Conservation (phyloP, 169 alveolate species). For the Plasmodium inui region DNA sequence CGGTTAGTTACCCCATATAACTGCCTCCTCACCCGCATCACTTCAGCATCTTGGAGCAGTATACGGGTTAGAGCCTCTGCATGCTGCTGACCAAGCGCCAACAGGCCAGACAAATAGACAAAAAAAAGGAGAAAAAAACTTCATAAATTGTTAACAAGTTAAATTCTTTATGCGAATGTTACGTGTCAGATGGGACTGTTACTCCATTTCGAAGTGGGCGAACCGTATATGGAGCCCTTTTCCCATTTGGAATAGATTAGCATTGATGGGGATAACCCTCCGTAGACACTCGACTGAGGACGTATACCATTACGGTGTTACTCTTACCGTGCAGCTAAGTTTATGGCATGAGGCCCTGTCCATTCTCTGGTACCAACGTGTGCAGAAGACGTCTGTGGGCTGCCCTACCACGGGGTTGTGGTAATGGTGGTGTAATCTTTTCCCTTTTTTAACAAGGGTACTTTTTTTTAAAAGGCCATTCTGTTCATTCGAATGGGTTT, state of each 20-base stretch:
- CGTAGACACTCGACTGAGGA: constrained; percentile 1
- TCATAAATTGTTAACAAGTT: not conserved
- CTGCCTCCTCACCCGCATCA: not conserved
- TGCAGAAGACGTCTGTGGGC: not conserved
- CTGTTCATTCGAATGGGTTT: constrained; percentile 2
- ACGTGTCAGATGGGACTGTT: not conserved
- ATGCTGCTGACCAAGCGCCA: not conserved
- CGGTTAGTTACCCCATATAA: not conserved
- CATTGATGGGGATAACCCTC: not conserved
- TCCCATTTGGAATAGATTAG: not conserved
- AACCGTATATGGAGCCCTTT: not conserved
- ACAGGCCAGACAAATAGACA: not conserved
- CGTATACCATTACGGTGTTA: not conserved
- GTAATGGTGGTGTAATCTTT: not conserved
- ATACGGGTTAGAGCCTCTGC: not conserved
- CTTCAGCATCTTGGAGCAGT: not conserved
- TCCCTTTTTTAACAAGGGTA: not conserved
- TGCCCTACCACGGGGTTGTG: not conserved
- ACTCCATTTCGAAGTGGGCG: not conserved
- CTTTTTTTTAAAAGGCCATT: not conserved
- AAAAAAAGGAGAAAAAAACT: not conserved
- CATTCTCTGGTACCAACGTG: not conserved
- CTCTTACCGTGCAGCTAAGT: not conserved
- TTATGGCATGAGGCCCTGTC: not conserved
- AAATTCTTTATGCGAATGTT: not conserved